phyloP scores from a whole-genome alignment of 176 grass and related monocot species.

The Phoenix roebelenii region DNA sequence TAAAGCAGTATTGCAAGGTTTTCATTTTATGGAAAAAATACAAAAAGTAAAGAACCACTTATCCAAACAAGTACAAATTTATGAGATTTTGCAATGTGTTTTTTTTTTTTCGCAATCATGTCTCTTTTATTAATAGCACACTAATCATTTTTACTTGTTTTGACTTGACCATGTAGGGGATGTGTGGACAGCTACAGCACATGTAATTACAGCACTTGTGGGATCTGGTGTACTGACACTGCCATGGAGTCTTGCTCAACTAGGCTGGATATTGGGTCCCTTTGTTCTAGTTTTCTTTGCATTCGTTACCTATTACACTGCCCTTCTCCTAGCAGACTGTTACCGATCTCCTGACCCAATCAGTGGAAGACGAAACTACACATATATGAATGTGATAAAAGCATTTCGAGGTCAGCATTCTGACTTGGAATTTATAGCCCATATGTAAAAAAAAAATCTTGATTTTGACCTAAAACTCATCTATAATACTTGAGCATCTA shows the following conservation, averaged over 20 bases:
- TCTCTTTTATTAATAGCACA: too few species aligned
- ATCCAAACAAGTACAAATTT: too few species aligned
- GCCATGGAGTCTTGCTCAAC: constrained; percentile 14
- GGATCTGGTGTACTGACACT: constrained; percentile 1
- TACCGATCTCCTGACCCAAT: constrained; percentile 3
- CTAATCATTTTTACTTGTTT: too few species aligned
- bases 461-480: too few species aligned
- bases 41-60: too few species aligned
- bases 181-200: constrained; percentile 15
- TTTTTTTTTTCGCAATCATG: too few species aligned
- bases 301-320: constrained; percentile 7
- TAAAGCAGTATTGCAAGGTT: too few species aligned
- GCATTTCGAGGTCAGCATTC: constrained; percentile 1
- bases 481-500: too few species aligned
- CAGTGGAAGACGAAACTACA: constrained; percentile 5
- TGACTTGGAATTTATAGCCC: too few species aligned
- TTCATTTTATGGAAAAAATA: too few species aligned
- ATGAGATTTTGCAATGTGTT: too few species aligned
- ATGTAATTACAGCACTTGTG: constrained; percentile 9
- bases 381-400: constrained; percentile 11
- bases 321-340: neutral
- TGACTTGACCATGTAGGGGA: neutral
- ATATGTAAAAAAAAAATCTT: too few species aligned
- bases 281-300: neutral
- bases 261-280: constrained; percentile 15